Evolutionary conservation across 257 asterid species (phyloP), one percentile per base, ranked within the genome.

Genomic region (Solanum gracilifrons): DNA sequence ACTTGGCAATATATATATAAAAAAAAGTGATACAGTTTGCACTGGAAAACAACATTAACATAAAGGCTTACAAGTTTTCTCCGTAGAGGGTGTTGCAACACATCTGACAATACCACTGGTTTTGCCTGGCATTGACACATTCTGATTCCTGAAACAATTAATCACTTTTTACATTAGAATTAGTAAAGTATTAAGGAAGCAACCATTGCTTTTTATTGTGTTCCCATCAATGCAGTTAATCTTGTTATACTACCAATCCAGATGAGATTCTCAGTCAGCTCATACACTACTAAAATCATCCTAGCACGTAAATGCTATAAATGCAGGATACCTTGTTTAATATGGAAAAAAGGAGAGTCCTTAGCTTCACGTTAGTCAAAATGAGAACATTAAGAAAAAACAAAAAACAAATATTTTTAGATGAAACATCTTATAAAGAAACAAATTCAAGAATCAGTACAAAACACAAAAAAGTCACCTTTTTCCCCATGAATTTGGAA

Each of bases 51-150:
- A 15, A 60, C 33, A 23, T 10, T 2, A 31, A 23, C 15, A 85
- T 60, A 80, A 23, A 5, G 10, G 10, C 82, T 33, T 89, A 96
- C 99, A 94, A 87, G 98, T 94, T 71, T 71, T 71, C 89, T 94
- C 96, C 37, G 91, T 86, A 39, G 95, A 86, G 32, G 97, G 93
- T 68, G 97, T 86, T 69, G 96, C 94, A 55, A 95, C 95, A 84
- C 99, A 97, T 89, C 91, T 95, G 83, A 92, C 92, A 79, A 86
- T 71, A 41, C 90, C 90, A 60, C 80, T 55, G 60, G 77, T 55
- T 90, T 89, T 93, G 83, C 91, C 90, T 32, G 92, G 91, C 86
- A 95, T 75, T 37, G 92, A 90, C 83, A 93, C 90, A 86, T 64
- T 90, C 37, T 92, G 90, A 43, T 84, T 87, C 95, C 99, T 95